A percentile compares a stretch with the other conserved stretches of the same genome.
These are phyloP conservation scores for Glonium stellatum DNA, from an alignment of 495 filamentous ascomycete genomes.

Conservation along the genomic window DNA sequence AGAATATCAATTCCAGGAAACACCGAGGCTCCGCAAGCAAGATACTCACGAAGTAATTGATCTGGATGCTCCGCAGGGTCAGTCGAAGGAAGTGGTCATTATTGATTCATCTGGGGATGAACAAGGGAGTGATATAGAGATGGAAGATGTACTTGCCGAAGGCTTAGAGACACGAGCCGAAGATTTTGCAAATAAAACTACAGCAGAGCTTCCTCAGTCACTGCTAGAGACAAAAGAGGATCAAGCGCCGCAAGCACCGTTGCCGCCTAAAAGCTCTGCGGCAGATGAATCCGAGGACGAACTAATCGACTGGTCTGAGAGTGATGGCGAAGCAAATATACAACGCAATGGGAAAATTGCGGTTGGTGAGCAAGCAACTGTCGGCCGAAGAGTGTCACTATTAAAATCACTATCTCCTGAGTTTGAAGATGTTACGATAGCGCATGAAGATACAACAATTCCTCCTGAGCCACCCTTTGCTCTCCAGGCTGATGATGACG, in stretches of 20 bases:
- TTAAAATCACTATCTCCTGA: constrained; percentile 30
- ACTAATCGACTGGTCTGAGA: constrained; percentile 37
- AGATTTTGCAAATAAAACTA: constrained; percentile 38
- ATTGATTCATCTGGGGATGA: constrained; percentile 42
- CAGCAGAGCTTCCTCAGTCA: constrained; percentile 38
- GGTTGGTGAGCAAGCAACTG: neutral
- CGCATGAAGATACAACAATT: neutral
- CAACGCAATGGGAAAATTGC: constrained; percentile 17
- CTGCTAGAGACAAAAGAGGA: constrained; percentile 7
- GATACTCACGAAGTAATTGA: constrained; percentile 31
- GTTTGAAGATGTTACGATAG: constrained; percentile 27
- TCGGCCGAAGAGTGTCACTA: neutral
- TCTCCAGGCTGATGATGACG: constrained; percentile 31
- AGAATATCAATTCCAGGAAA: constrained; percentile 35
- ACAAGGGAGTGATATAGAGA: constrained; percentile 38
- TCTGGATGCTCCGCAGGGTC: constrained; percentile 25
- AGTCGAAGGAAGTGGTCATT: constrained; percentile 29
- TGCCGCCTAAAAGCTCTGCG: neutral
- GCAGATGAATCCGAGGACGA: constrained; percentile 26
- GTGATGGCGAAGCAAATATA: constrained; percentile 33
- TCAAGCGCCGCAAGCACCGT: constrained; percentile 6
- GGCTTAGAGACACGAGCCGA: constrained; percentile 35
- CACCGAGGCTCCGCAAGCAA: constrained; percentile 39
- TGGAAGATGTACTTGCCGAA: constrained; percentile 41
- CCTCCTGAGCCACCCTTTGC: constrained; percentile 7